Percentiles rank a stretch among this genome's conserved stretches.
phyloP scores from a whole-genome alignment of 257 asterid genomes.

The Solanum sparsipilum region DNA sequence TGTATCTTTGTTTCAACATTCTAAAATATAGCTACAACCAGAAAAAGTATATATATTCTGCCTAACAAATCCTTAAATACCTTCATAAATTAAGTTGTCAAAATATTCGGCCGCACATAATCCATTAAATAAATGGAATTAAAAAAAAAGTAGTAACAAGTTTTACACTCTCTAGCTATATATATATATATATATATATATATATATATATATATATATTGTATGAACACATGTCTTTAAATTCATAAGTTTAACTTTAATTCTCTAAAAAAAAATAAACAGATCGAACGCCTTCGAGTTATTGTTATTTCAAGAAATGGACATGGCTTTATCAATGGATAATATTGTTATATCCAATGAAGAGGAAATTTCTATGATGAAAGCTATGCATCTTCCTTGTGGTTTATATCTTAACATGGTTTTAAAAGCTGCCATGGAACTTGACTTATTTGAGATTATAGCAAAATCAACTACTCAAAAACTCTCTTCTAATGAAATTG shows the following conservation, averaged over 20 bases:
- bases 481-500: too few species aligned
- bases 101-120: neutral
- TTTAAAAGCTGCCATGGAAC: neutral
- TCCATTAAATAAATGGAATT: neutral
- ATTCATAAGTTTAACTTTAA: neutral
- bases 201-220: neutral
- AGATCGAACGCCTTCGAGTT: neutral
- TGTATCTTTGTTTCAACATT: too few species aligned
- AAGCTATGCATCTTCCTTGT: neutral
- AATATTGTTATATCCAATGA: neutral
- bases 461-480: neutral
- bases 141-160: neutral
- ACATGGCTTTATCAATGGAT: neutral
- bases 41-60: neutral
- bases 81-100: neutral
- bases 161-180: neutral
- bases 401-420: neutral
- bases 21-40: too few species aligned
- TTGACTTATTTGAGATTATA: constrained; percentile 8
- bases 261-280: neutral
- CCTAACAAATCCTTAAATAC: neutral
- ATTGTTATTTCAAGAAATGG: neutral
- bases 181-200: neutral
- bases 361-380: constrained; percentile 1
- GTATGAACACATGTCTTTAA: neutral